Conservation (phyloP, 176 grass and related monocot genomes). For the Eragrostis curvula region DNA sequence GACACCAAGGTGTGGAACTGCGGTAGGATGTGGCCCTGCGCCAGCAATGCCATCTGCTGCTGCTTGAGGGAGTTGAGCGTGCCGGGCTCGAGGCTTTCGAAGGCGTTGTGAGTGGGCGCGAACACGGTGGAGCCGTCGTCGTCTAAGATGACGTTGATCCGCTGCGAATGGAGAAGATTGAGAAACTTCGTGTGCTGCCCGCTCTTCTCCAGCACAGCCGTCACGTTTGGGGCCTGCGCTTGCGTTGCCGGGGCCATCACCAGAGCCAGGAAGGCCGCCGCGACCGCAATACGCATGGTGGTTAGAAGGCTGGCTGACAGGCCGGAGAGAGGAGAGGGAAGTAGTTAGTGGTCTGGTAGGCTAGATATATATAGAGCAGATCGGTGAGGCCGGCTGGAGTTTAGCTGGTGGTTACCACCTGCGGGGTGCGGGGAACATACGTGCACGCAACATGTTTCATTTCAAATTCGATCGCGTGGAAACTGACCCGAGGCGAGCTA, state of each 20-base stretch:
- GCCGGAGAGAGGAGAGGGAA: neutral
- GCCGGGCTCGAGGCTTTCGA: slow-evolving; percentile 79
- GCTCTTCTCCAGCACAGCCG: slow-evolving; percentile 67
- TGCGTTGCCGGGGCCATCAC: neutral
- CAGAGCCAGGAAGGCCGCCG: slow-evolving; percentile 26
- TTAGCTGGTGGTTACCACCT: slow-evolving; percentile 54
- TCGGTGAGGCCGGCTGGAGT: slow-evolving; percentile 39
- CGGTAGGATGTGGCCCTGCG: slow-evolving; percentile 82
- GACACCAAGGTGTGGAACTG: slow-evolving; percentile 55
- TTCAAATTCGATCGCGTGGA: neutral
- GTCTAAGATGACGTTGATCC: no score
- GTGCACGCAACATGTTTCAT: slow-evolving; percentile 7
- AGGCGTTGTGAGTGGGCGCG: slow-evolving; percentile 93
- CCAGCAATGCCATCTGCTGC: slow-evolving; percentile 83
- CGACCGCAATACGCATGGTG: slow-evolving; percentile 20
- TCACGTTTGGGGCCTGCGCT: slow-evolving; percentile 60
- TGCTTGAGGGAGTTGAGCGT: slow-evolving; percentile 71
- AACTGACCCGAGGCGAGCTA: neutral
- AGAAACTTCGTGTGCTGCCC: slow-evolving; percentile 78
- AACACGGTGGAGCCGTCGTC: slow-evolving; percentile 79
- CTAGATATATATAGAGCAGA: no score
- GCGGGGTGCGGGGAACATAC: slow-evolving; percentile 19
- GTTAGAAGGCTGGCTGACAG: no score
- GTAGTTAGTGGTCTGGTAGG: neutral
- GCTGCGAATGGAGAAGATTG: slow-evolving; percentile 68